These are phyloP conservation scores for Dictyostelium purpureum DNA, from an alignment of 78 protist species.

Conservation along the genomic window DNA sequence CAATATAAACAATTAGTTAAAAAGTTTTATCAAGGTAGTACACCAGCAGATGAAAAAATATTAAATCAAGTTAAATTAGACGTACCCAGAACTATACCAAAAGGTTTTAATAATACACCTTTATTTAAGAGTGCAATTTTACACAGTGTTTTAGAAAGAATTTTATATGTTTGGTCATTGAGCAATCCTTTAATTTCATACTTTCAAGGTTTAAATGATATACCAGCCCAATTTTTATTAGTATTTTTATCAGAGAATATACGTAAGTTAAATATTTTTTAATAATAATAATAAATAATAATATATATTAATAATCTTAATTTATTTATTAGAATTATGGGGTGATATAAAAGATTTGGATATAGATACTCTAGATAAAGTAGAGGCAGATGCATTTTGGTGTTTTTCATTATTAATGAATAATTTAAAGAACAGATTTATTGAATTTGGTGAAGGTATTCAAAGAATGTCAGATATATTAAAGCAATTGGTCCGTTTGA, in stretches of 20 bases:
- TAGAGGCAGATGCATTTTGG: slow-evolving; percentile 79
- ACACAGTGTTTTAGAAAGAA: slow-evolving; percentile 54
- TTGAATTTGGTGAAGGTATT: slow-evolving; percentile 69
- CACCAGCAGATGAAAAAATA: slow-evolving; percentile 24
- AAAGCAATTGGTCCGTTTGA: slow-evolving; percentile 43
- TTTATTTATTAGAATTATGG: not conserved
- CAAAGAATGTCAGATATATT: slow-evolving; percentile 50
- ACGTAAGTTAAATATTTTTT: slow-evolving; percentile 1
- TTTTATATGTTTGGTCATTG: slow-evolving; percentile 65
- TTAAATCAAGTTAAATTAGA: slow-evolving; percentile 68
- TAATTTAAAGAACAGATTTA: slow-evolving; percentile 70
- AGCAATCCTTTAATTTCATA: slow-evolving; percentile 60
- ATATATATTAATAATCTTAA: not conserved
- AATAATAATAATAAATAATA: not conserved
- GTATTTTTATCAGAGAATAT: slow-evolving; percentile 64
- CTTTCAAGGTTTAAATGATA: slow-evolving; percentile 76
- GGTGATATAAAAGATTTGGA: slow-evolving; percentile 48
- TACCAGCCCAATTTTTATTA: slow-evolving; percentile 61
- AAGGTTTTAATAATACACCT: slow-evolving; percentile 48
- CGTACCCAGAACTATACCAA: slow-evolving; percentile 79
- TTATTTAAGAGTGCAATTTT: slow-evolving; percentile 28
- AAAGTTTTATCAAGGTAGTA: slow-evolving; percentile 17
- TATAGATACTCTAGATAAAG: slow-evolving; percentile 46
- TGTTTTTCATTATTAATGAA: slow-evolving; percentile 74
- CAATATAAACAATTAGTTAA: slow-evolving; percentile 68